phyloP scores from a whole-genome alignment of 768 basidiomycete genomes.

The Phallus indusiatus region DNA sequence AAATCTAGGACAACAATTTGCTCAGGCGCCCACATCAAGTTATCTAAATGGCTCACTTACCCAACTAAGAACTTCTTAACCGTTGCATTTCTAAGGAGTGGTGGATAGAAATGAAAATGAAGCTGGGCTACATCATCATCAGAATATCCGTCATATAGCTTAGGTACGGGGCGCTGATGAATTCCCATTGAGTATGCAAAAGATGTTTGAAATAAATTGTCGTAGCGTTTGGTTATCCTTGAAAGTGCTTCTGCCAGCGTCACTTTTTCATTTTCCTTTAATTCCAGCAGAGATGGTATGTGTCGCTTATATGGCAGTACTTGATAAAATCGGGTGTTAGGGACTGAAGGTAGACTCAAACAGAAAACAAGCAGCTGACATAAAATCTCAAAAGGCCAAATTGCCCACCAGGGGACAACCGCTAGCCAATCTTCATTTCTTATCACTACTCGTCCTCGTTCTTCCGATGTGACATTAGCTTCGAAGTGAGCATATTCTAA shows the following conservation, averaged over 20 bases:
- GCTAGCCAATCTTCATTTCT: constrained; percentile 73
- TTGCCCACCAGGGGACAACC: constrained; percentile 91
- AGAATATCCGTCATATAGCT: constrained; percentile 33
- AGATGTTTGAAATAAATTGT: constrained; percentile 74
- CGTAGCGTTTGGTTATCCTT: constrained; percentile 55
- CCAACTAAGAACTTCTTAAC: constrained; percentile 88
- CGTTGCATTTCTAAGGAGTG: constrained; percentile 69
- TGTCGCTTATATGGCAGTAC: constrained; percentile 75
- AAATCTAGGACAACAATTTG: constrained; percentile 39
- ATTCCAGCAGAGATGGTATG: constrained; percentile 56
- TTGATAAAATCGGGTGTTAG: constrained; percentile 19
- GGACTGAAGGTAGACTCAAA: neutral
- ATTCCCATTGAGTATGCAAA: constrained; percentile 95
- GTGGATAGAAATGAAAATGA: constrained; percentile 83
- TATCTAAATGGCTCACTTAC: constrained; percentile 30
- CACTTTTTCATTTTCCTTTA: constrained; percentile 49
- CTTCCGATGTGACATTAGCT: constrained; percentile 29
- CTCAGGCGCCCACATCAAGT: neutral
- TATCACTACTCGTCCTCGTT: constrained; percentile 54
- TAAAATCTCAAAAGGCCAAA: constrained; percentile 86
- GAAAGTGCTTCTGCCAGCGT: constrained; percentile 64
- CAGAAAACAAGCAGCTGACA: constrained; percentile 29
- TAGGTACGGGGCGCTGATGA: constrained; percentile 69
- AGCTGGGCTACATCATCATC: constrained; percentile 55
- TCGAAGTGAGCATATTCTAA: constrained; percentile 75